Base-by-base conservation (phyloP, 306 rosid species). In the Vigna mungo region DNA sequence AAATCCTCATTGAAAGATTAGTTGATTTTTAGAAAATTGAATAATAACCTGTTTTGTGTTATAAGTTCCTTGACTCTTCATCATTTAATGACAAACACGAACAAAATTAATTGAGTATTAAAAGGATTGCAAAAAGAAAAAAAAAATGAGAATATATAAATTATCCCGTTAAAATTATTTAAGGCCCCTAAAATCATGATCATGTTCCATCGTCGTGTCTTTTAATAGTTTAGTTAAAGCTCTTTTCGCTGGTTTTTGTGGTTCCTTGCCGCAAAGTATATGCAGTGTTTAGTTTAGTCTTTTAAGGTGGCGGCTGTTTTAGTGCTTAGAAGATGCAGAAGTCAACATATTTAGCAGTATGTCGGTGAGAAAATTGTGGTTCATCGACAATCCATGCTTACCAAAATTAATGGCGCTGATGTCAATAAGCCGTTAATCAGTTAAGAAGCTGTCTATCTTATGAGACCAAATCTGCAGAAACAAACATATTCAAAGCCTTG, bases 301-400 rank as follows among this genome's bases (percentile, higher is more conserved):
- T 67, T 41, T 18, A 6, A 16, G 54, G 72, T 11, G 12, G 37
- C 54, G 12, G 34, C 44, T 18, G 5, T 66, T 66, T 20, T 25
- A 59, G 39, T 13, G 16, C 46, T 20, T 13, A 59, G 18, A 59
- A 27, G 18, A 27, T 13, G 3, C 2, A 21, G 0, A 66, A 66
- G 71, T 66, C 71, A 66, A 66, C n/a, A 43, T n/a, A 66, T 17
- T 3, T 5, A 39, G 4, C 71, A 2, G 17, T 5, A 1, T 4
- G 51, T 41, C 71, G 71, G 71, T 44, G 72, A 43, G 72, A 67
- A 67, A 58, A 11, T 67, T 44, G 20, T 44, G 9, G 71, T 43
- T 66, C n/a, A n/a, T 0, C 21, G 0, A 2, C 52, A 52, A n/a
- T 1, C 9, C 46, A 8, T 16, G 10, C 54, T 66, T 37, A 9